phyloP scores from a whole-genome alignment of 805 yeast species.

The Spathaspora sp. region DNA sequence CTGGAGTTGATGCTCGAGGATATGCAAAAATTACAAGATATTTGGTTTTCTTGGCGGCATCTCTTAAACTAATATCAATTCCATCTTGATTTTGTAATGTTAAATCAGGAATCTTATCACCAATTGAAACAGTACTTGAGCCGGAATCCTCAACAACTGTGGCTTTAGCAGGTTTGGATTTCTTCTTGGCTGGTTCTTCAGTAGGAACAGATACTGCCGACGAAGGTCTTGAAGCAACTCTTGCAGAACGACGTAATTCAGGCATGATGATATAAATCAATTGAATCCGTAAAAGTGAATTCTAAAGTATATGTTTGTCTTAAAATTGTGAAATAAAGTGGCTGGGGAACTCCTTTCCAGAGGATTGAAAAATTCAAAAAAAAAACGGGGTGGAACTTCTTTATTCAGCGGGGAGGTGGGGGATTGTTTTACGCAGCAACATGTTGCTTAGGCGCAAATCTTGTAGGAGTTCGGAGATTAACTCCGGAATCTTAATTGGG shows the following conservation, averaged over 20 bases:
- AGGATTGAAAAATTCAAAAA: background rate
- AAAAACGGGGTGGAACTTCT: background rate
- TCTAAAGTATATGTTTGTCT: background rate
- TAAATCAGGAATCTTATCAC: slow-evolving; percentile 66
- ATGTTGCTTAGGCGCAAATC: no score
- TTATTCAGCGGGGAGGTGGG: background rate
- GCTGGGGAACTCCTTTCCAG: background rate
- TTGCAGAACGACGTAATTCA: slow-evolving; percentile 36
- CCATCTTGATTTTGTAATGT: slow-evolving; percentile 66
- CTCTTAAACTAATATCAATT: slow-evolving; percentile 38
- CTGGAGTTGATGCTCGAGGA: slow-evolving; percentile 93
- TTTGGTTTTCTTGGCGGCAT: slow-evolving; percentile 27
- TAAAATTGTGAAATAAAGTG: background rate
- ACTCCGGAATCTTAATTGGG: no score
- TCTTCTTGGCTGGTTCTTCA: slow-evolving; percentile 18
- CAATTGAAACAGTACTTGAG: slow-evolving; percentile 33
- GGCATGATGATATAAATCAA: slow-evolving; percentile 17
- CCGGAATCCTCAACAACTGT: background rate
- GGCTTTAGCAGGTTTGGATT: slow-evolving; percentile 3
- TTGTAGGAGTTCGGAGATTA: no score
- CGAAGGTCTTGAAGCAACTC: slow-evolving; percentile 18
- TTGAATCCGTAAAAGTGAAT: background rate
- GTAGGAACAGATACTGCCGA: slow-evolving; percentile 7
- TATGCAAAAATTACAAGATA: slow-evolving; percentile 55
- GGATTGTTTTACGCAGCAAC: no score